Base-by-base conservation (phyloP, 2,329 filamentous ascomycete species). In the Cephalotrichum gorgonifer region DNA sequence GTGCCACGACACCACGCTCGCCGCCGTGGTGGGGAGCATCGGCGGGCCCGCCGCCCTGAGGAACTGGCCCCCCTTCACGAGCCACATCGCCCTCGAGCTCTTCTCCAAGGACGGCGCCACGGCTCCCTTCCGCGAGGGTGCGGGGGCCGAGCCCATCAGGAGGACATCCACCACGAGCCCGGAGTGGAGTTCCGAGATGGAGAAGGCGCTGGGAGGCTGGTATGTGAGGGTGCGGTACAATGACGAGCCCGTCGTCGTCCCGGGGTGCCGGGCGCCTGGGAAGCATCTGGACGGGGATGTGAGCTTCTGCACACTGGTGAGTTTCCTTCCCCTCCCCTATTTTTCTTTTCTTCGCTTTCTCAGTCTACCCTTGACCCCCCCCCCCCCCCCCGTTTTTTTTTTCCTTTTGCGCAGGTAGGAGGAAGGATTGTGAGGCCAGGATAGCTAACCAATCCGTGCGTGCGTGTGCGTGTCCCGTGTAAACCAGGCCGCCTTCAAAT, bases 161-260 rank as follows among this genome's bases (percentile, higher is more conserved):
- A 41, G 52, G n/a, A 33, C 52, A 31, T 56, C 54, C 33, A 83
- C 77, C 57, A 72, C 73, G 12, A 23, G 70, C 75, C 6, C 59
- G 69, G 70, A 79, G 12, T 68, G 93, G 49, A 73, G 71, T 0
- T 64, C 72, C 1, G 60, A 66, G 1, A 79, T 90, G 56, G 79
- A 74, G 56, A 65, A 71, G 15, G 74, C 72, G 49, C 65, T 94
- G 11, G 72, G 85, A 25, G 83, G 80, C 2, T 89, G 94, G 70
- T 98, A 86, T 64, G 91, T 98, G 14, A 82, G 93, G 17, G 65
- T 98, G 51, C 79, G 90, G 46, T 98, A 95, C 66, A 98, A 98
- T 58, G 93, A 97, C 63, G 74, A 76, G 48, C 78, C 88, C 3
- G 79, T 97, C 60, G 79, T 75, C 14, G 75, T 98, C 17, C 91